phyloP scores from a whole-genome alignment of 495 filamentous ascomycete genomes.

The Elaphomyces granulatus region DNA sequence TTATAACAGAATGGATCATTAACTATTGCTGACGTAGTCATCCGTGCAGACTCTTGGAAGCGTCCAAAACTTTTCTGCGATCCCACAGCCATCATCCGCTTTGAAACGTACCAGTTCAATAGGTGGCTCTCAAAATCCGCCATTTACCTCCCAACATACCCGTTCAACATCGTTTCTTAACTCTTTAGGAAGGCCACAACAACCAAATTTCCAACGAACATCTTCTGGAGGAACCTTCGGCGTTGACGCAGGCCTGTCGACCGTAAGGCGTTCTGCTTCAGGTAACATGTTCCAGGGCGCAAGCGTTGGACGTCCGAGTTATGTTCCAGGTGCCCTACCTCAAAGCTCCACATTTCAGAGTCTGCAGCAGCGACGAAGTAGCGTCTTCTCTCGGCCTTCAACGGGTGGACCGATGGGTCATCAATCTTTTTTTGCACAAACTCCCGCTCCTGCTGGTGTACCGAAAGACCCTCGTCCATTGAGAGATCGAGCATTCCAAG shows the following conservation, averaged over 20 bases:
- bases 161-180: constrained; percentile 75
- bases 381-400: constrained; percentile 61
- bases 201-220: constrained; percentile 70
- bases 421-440: constrained; percentile 86
- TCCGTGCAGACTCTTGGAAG: constrained; percentile 55
- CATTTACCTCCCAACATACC: constrained; percentile 52
- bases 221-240: constrained; percentile 61
- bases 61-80: constrained; percentile 61
- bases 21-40: constrained; percentile 9
- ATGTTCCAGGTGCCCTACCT: constrained; percentile 47
- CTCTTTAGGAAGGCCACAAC: constrained; percentile 73
- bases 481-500: constrained; percentile 63
- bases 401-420: constrained; percentile 47
- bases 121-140: constrained; percentile 46
- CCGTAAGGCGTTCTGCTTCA: constrained; percentile 75
- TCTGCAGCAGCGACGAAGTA: constrained; percentile 57
- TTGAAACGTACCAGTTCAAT: constrained; percentile 88
- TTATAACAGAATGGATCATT: constrained; percentile 3
- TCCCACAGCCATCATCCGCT: constrained; percentile 85
- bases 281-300: constrained; percentile 50
- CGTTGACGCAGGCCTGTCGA: constrained; percentile 62
- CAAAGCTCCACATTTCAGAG: constrained; percentile 28
- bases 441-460: constrained; percentile 59
- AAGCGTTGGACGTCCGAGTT: constrained; percentile 49
- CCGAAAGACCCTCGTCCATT: constrained; percentile 83